Base-by-base conservation (phyloP, 768 basidiomycete species). In the Trametes gibbosa region DNA sequence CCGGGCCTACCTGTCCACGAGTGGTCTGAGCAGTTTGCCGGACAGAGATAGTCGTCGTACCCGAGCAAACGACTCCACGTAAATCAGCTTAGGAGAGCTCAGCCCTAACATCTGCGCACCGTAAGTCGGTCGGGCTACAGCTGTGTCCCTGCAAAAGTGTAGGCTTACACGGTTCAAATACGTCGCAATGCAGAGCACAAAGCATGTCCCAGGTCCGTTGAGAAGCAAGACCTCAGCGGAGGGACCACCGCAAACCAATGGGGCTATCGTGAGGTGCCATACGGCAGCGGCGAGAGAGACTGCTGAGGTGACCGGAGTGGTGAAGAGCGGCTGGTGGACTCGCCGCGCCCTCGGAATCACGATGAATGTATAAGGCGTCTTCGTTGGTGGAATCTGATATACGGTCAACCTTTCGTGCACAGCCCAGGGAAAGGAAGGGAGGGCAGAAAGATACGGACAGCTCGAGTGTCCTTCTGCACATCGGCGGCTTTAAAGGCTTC, bases 161-260 rank as follows among this genome's bases (percentile, higher is more conserved):
- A 23, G 14, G 75, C 84, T 65, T 69, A 91, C 94, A 72, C 83
- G 84, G 64, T 87, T 88, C 42, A 92, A 56, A 68, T 84, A 87
- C 14, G 85, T 81, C 0, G 89, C 85, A 16, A 82, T 58, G 58
- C 89, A 92, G 6, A 98, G 77, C 5, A 88, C 76, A 34, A 95
- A 84, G 69, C 92, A 95, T 6, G 96, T 98, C 16, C 97, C 96
- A 0, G 97, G 97, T 1, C 97, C 97, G 71, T 98, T 98, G 27
- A 98, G 73, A 50, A 99, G 75, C 49, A 99, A 76, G 27, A 92
- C 75, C 57, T 98, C 93, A 25, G 85, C 82, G 66, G 85, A 84
- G 3, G 75, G 47, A 9, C 50, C 63, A 39, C 63, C 67, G 24
- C 48, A 60, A 29, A 50, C 49, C 9, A 85, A 57, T 2, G 89